Conservation (phyloP, 1,284 basidiomycete species). For the Ustilago sp. region DNA sequence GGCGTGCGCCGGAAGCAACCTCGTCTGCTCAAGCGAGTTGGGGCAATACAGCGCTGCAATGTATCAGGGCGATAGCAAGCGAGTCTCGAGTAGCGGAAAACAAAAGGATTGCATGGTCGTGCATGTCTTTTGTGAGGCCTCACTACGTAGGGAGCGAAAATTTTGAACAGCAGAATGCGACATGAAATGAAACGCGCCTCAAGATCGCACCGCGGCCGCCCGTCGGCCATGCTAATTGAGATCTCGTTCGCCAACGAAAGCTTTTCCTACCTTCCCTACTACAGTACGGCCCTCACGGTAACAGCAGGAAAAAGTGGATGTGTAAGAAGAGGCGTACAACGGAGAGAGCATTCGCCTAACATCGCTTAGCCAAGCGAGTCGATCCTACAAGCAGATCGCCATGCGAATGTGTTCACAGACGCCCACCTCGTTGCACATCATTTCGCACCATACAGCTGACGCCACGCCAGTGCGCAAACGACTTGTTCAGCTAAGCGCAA, state of each 20-base stretch:
- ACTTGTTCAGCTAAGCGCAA: background rate
- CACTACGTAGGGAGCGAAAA: background rate
- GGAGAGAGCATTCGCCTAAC: background rate
- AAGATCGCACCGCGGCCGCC: too few relatives aligned
- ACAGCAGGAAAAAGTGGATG: background rate
- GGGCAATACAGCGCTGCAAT: background rate
- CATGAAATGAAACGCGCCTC: too few relatives aligned
- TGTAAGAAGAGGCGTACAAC: conserved; percentile 8
- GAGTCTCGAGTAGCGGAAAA: background rate
- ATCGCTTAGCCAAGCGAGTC: conserved; percentile 27
- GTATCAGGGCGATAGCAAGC: background rate
- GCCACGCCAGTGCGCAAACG: background rate
- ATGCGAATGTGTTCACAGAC: background rate
- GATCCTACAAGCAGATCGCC: conserved; percentile 10
- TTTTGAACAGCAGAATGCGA: background rate
- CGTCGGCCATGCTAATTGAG: too few relatives aligned
- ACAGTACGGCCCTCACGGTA: background rate
- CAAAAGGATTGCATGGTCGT: background rate
- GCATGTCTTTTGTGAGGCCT: background rate
- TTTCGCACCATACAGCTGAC: background rate
- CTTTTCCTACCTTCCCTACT: too few relatives aligned
- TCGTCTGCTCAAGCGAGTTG: conserved; percentile 4
- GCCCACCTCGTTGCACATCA: background rate
- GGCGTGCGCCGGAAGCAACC: conserved; percentile 4
- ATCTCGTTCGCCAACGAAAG: too few relatives aligned